Base-by-base conservation (phyloP, 805 yeast species). In the Yarrowia deformans region DNA sequence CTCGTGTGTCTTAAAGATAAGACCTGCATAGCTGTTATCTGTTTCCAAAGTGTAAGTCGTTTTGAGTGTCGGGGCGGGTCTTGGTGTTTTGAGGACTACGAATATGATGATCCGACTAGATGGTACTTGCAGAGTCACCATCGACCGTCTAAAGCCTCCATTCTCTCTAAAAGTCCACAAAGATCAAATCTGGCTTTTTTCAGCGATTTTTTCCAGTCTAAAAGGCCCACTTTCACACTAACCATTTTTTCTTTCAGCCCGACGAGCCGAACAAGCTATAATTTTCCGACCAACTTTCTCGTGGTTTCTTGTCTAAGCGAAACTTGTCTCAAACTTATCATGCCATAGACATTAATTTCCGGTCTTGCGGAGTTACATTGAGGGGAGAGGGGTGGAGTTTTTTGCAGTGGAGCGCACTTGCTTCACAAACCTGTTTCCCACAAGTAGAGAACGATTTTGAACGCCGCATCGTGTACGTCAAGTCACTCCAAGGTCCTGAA, bases 1-100 rank as follows among this genome's bases (percentile, higher is more conserved):
- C 32, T 13, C 34, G 39, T 18, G 60, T 37, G 60, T 54, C 58
- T 54, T 35, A 54, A 34, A 54, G 60, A 54, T 54, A 54, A 54
- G 60, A 54, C 60, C 45, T 54, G 60, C 60, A 54, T 54, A 16
- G 35, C 40, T 54, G 60, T 54, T 54, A 54, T 54, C 60, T 54
- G 60, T 39, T 32, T 18, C 9, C 5, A 29, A 54, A 54, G 60
- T 39, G 9, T 19, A 19, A 37, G 35, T 18, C 14, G 45, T 14
- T 12, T 54, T 12, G 16, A 23, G 60, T 54, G 60, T 37, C 60
- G 60, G 60, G 60, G 39, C 45, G 58, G 58, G 60, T 13, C 12
- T 12, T n/a, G 34, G 45, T 9, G 39, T 14, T 4, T 13, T 5
- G 8, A 42, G 8, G 19, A 8, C 29, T 23, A 23, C 29, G 29